Evolutionary conservation across 1,139 yeast species (phyloP), one percentile per base, ranked within the genome.

Genomic region (Debaryomycetaceae sp.): DNA sequence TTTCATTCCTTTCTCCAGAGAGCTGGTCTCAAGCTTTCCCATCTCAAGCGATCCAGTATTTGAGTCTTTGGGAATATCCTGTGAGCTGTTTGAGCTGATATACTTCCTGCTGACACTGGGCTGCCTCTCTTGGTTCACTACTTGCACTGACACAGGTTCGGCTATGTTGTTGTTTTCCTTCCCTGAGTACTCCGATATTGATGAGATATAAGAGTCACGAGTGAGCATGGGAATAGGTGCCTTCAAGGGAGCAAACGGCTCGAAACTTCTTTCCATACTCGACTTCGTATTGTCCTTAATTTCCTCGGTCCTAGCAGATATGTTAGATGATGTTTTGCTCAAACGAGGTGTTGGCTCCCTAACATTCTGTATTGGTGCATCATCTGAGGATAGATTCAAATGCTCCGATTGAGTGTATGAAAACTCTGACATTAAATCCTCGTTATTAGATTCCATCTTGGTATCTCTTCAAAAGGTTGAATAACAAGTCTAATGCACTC

Each of bases 141-240:
- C 53, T 31, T 50, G 61, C 5, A 63, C 60, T 1, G 61, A 56
- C 1, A 62, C 62, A 5, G 63, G 62, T 40, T 59, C 59, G 6
- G 63, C 65, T 20, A 57, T 46, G 33, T 17, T 17, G 11, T 54
- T 50, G 24, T 52, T 45, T 34, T 49, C 54, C 35, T 49, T 48
- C 3, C 62, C 72, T 5, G 70, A 65, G 45, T 66, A 66, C 41
- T 60, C 66, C 11, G 71, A 66, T 33, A 58, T 51, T 36, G 39
- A 39, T n/a, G 38, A 42, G 20, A 36, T 14, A 13, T 34, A 34
- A 8, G 36, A 34, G 36, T 17, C 22, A 9, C 36, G 36, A n/a
- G 31, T 11, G 31, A 27, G 8, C 11, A 27, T 27, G 11, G 31
- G 31, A 4, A 27, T 7, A 4, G 34, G 22, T n/a, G 14, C 13